These are phyloP conservation scores for Xylariaceae sp. DNA, from an alignment of 2,329 filamentous ascomycete species.

Conservation along the genomic window DNA sequence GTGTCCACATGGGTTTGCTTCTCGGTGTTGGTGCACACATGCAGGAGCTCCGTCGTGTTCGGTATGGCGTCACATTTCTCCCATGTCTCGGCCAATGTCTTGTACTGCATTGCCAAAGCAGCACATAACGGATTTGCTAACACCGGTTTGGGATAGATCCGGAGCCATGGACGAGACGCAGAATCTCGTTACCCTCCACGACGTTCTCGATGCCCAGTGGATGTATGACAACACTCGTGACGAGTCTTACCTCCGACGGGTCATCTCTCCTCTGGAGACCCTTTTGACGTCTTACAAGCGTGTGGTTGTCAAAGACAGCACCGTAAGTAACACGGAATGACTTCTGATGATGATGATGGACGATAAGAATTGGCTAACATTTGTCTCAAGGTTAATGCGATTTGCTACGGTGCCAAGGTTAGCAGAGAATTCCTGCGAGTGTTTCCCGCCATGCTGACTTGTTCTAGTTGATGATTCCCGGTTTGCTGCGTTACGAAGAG, in stretches of 20 bases:
- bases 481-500: slow-evolving; percentile 84
- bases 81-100: neutral
- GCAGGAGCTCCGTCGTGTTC: slow-evolving; percentile 93
- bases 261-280: slow-evolving; percentile 89
- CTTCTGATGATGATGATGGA: neutral
- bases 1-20: slow-evolving; percentile 53
- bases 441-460: slow-evolving; percentile 2
- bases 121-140: slow-evolving; percentile 1
- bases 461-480: slow-evolving; percentile 82
- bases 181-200: slow-evolving; percentile 87
- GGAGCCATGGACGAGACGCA: slow-evolving; percentile 92
- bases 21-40: slow-evolving; percentile 89
- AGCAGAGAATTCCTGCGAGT: neutral
- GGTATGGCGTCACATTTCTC: slow-evolving; percentile 35
- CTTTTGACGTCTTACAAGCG: slow-evolving; percentile 92
- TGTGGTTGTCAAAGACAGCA: slow-evolving; percentile 94
- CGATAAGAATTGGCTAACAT: neutral
- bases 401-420: slow-evolving; percentile 90
- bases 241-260: slow-evolving; percentile 83
- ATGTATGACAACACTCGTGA: slow-evolving; percentile 92
- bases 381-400: slow-evolving; percentile 57
- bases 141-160: slow-evolving; percentile 37
- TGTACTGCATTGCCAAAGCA: neutral
- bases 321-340: slow-evolving; percentile 8
- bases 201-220: slow-evolving; percentile 95